Percentiles rank a stretch among this genome's conserved stretches.
phyloP scores from a whole-genome alignment of 2,329 filamentous ascomycete species.

The Ophiostoma himal-ulmi region DNA sequence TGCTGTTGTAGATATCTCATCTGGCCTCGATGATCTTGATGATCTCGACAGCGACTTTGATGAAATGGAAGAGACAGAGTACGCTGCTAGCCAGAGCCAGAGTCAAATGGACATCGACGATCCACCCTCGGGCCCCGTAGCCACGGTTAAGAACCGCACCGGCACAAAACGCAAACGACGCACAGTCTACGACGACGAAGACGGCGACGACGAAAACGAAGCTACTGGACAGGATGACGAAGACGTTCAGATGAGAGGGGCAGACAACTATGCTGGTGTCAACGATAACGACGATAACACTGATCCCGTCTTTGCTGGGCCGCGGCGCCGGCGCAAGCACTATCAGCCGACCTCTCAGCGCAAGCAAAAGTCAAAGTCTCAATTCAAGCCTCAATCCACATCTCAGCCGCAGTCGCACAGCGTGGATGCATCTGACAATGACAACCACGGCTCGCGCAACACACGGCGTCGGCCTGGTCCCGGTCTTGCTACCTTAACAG shows the following conservation, averaged over 20 bases:
- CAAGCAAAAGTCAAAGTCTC: background rate
- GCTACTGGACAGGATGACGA: background rate
- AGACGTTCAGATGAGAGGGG: background rate
- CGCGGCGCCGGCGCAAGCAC: background rate
- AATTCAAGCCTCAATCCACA: background rate
- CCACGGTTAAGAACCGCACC: background rate
- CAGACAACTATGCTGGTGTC: background rate
- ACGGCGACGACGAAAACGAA: background rate
- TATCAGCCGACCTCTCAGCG: background rate
- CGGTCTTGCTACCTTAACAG: background rate
- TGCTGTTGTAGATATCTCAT: background rate
- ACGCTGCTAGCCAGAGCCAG: background rate
- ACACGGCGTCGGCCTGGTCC: background rate
- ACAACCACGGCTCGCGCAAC: background rate
- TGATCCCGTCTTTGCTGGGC: background rate
- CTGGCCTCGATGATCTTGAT: background rate
- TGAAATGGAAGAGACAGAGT: background rate
- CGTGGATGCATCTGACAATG: background rate
- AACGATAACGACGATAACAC: conserved; percentile 14
- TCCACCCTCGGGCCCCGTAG: background rate
- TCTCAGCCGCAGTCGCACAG: background rate
- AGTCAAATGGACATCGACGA: background rate
- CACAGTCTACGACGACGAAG: background rate
- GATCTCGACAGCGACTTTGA: conserved; percentile 10
- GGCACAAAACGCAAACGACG: conserved; percentile 8